These are phyloP conservation scores for Heteromeles arbutifolia DNA, from an alignment of 306 rosid species.

Conservation along the genomic window DNA sequence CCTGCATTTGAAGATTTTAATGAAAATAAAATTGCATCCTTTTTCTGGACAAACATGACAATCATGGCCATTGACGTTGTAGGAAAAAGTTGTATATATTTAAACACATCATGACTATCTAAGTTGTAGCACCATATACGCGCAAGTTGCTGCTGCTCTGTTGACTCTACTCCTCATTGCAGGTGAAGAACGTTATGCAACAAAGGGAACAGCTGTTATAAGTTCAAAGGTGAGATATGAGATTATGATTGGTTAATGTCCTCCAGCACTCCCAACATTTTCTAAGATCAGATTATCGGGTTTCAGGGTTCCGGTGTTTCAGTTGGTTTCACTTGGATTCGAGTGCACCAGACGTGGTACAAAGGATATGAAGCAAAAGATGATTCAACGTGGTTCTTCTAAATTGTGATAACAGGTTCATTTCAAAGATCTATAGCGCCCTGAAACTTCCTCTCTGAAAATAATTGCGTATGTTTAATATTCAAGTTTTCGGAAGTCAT, in stretches of 20 bases:
- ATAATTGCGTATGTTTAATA: slow-evolving; percentile 17
- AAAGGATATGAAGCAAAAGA: slow-evolving; percentile 27
- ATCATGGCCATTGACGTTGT: not conserved
- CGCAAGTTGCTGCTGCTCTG: not conserved
- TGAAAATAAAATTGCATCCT: not conserved
- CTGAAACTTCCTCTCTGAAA: slow-evolving; percentile 15
- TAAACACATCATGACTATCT: not conserved
- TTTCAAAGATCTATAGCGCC: slow-evolving; percentile 5
- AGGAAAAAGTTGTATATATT: not conserved
- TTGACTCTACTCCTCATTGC: not conserved
- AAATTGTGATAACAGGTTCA: slow-evolving; percentile 12
- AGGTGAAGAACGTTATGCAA: slow-evolving; percentile 30
- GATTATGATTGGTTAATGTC: not conserved
- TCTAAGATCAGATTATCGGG: slow-evolving; percentile 10
- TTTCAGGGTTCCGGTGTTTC: slow-evolving; percentile 44
- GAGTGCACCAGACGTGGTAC: slow-evolving; percentile 56
- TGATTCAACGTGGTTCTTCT: slow-evolving; percentile 31
- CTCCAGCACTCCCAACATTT: not conserved
- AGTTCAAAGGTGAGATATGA: slow-evolving; percentile 30
- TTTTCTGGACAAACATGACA: not conserved
- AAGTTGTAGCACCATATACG: not conserved
- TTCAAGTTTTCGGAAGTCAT: slow-evolving; percentile 3
- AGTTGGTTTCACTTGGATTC: slow-evolving; percentile 45
- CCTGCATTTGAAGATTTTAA: not conserved
- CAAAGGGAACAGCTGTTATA: slow-evolving; percentile 23